These are phyloP conservation scores for Sporothrix variecibatus DNA, from an alignment of 2,329 filamentous ascomycete species.

Conservation along the genomic window DNA sequence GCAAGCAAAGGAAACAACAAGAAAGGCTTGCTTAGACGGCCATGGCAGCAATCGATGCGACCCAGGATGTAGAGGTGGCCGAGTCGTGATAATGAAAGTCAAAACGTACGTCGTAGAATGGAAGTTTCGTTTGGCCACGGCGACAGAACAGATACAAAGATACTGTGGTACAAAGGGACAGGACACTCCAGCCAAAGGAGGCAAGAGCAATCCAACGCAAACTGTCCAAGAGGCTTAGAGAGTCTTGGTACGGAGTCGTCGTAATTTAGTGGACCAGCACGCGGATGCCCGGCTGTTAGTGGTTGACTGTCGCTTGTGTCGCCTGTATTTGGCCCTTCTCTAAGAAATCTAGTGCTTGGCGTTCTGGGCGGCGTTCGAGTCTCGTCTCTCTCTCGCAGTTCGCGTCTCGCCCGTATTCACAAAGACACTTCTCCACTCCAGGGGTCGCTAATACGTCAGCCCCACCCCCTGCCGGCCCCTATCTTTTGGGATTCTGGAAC, in stretches of 20 bases:
- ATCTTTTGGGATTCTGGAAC: not conserved
- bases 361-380: constrained; percentile 7
- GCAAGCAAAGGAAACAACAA: not conserved
- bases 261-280: constrained; percentile 14
- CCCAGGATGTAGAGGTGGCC: not conserved
- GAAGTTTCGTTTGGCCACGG: not conserved
- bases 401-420: constrained; percentile 18
- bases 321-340: not conserved
- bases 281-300: constrained; percentile 10
- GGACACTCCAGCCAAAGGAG: not conserved
- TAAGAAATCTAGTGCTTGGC: not conserved
- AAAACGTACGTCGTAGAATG: not conserved
- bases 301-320: not conserved
- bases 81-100: not conserved
- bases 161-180: not conserved
- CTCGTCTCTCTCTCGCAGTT: not conserved
- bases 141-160: not conserved
- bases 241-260: constrained; percentile 8
- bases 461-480: constrained; percentile 3
- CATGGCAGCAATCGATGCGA: constrained; percentile 7
- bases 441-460: constrained; percentile 2
- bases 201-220: not conserved
- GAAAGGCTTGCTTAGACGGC: constrained; percentile 3
- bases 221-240: not conserved
- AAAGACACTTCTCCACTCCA: not conserved